phyloP scores from a whole-genome alignment of 176 grass and related monocot genomes.

The Lolium multiflorum region DNA sequence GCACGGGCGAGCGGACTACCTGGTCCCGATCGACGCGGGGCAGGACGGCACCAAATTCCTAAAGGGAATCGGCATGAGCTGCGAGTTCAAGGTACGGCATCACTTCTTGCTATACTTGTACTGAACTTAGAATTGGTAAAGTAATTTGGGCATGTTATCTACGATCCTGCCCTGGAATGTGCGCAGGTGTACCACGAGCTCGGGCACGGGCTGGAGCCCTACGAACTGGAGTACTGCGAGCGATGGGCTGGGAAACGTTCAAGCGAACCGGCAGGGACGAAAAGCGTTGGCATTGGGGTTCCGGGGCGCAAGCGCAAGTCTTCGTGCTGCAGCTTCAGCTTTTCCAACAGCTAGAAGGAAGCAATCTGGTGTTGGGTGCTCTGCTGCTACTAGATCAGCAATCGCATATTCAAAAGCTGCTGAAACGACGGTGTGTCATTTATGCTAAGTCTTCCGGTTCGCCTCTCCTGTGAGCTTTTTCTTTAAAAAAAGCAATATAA shows the following conservation, averaged over 20 bases:
- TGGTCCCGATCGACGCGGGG: slow-evolving; percentile 38
- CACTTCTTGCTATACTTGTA: background rate
- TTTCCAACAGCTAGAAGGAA: background rate
- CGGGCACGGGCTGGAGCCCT: slow-evolving; percentile 37
- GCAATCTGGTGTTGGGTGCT: too few species aligned
- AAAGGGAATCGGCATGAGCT: slow-evolving; percentile 19
- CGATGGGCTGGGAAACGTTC: slow-evolving; percentile 5
- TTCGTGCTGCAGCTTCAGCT: background rate
- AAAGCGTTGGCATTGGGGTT: background rate
- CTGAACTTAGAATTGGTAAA: background rate
- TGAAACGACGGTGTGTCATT: too few species aligned
- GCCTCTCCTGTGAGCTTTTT: too few species aligned
- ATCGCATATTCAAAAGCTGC: too few species aligned
- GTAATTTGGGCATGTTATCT: background rate
- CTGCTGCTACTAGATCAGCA: too few species aligned
- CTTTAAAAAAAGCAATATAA: too few species aligned
- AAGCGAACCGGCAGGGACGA: background rate
- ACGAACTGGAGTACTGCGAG: slow-evolving; percentile 39
- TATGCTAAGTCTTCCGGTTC: too few species aligned
- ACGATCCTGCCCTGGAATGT: background rate
- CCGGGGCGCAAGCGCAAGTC: background rate
- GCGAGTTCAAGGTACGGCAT: slow-evolving; percentile 46
- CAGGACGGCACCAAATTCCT: slow-evolving; percentile 37
- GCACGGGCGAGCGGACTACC: slow-evolving; percentile 36
- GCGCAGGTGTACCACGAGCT: slow-evolving; percentile 33